Evolutionary conservation across 78 protist genomes (phyloP).

Genomic region (Guillardia theta): DNA sequence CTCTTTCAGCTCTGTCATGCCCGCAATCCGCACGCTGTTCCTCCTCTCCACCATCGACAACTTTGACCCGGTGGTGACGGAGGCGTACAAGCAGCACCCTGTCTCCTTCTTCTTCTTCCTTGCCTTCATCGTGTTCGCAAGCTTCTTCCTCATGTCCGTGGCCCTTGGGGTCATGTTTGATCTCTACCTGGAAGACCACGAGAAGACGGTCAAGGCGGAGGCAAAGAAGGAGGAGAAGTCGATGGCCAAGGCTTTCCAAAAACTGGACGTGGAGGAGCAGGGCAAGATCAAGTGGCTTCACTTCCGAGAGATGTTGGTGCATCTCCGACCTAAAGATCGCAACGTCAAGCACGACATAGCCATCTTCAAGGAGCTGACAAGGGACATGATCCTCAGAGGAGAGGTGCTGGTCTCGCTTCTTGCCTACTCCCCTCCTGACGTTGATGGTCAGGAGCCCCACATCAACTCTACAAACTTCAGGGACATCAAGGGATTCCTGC

Average conservation of each 20-base stretch:
- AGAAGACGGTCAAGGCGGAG: not conserved
- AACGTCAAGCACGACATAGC: not conserved
- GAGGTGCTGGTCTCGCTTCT: too few species aligned
- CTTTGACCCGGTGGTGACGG: not conserved
- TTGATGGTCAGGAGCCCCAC: too few species aligned
- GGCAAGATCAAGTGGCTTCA: not conserved
- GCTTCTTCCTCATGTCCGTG: not conserved
- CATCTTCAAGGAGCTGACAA: not conserved
- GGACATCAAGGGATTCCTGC: too few species aligned
- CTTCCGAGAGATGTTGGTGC: not conserved
- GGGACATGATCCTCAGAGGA: too few species aligned
- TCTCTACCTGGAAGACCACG: not conserved
- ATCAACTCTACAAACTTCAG: too few species aligned
- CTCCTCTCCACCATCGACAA: not conserved
- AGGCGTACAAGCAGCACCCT: not conserved
- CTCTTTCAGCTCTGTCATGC: not conserved
- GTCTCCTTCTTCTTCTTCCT: not conserved
- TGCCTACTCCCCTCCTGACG: too few species aligned
- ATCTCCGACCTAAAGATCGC: not conserved
- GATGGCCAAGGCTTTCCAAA: not conserved
- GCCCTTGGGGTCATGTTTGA: not conserved
- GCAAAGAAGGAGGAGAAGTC: not conserved
- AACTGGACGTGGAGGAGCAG: not conserved
- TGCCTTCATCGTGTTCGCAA: not conserved
- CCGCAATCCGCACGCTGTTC: not conserved